Base-by-base conservation (phyloP, 2,329 filamentous ascomycete genomes). In the Fusarium buxicola region DNA sequence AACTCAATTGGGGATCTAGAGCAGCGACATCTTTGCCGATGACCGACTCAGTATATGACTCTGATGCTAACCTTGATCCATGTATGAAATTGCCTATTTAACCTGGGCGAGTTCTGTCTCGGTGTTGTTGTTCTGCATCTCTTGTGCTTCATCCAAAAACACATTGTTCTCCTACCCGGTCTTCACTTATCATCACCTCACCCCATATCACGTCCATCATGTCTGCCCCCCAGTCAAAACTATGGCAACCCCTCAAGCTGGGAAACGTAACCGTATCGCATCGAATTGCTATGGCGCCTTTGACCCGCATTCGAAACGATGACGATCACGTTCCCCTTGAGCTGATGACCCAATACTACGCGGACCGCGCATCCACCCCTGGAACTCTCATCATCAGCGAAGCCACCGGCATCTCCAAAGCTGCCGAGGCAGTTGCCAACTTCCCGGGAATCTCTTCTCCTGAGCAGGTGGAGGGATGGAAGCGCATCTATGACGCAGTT, bases 381-480 rank as follows among this genome's bases (percentile, higher is more conserved):
- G 81, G 82, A 13, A 76, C 73, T 1, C 75, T 83, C 3, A 61
- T 83, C 28, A 75, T 83, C 50, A 75, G 75, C 13, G 80, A 83
- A 60, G 80, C 80, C 75, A 75, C 84, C 76, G 74, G 81, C 73
- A 58, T 68, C 57, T 79, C 73, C 11, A 72, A 69, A 1, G 35
- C 66, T 1, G 69, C 60, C 4, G 69, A 69, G 27, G 71, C 60
- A 24, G 51, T 48, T 7, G 27, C 59, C 16, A 60, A 85, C 59
- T 78, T 82, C 2, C 86, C 88, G 0, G 86, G 86, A 2, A 84
- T 91, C 67, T 88, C 80, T 69, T 83, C 72, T 16, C 74, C 80
- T 0, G 80, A 78, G n/a, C 86, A 89, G 57, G 78, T 89, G 36
- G 79, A 78, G 2, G 83, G 78, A 0, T 91, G 88, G 89, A 85